Conservation (phyloP, 192 early-diverging fungal genomes). For the Coemansia sp. region DNA sequence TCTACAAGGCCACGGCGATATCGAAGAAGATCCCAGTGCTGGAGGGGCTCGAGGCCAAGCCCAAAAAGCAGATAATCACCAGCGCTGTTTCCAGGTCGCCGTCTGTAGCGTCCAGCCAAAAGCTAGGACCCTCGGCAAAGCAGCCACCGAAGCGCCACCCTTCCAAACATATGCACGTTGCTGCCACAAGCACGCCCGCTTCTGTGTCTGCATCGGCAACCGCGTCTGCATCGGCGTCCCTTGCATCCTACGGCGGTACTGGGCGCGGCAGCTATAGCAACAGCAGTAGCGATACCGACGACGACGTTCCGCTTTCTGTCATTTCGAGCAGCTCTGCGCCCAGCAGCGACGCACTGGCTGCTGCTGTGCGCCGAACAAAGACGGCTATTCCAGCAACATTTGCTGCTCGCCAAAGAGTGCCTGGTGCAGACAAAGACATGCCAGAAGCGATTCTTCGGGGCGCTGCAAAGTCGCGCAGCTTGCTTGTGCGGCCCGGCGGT, state of each 20-base stretch:
- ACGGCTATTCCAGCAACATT: slow-evolving; percentile 22
- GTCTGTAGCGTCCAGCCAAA: slow-evolving; percentile 2
- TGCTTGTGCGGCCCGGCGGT: slow-evolving; percentile 8
- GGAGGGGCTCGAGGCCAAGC: not conserved
- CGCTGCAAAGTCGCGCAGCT: slow-evolving; percentile 24
- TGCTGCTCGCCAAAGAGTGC: not conserved
- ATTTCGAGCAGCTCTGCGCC: slow-evolving; percentile 34
- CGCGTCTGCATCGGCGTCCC: not conserved
- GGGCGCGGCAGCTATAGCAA: not conserved
- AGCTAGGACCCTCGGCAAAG: not conserved
- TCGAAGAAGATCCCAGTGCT: not conserved
- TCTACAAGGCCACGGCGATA: not conserved
- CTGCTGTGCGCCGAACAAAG: slow-evolving; percentile 34
- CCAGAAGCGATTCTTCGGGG: slow-evolving; percentile 1
- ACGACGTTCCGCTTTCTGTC: slow-evolving; percentile 43
- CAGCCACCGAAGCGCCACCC: slow-evolving; percentile 3
- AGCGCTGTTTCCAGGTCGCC: not conserved
- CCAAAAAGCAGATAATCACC: not conserved
- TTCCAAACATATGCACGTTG: not conserved
- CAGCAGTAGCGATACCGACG: slow-evolving; percentile 21
- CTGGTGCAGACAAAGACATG: not conserved
- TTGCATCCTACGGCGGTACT: slow-evolving; percentile 1
- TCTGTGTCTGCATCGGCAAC: too few relatives aligned
- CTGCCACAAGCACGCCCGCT: not conserved
- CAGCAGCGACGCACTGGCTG: slow-evolving; percentile 15